phyloP scores from a whole-genome alignment of 192 early-diverging fungal species.

The Chytriomyces confervae region DNA sequence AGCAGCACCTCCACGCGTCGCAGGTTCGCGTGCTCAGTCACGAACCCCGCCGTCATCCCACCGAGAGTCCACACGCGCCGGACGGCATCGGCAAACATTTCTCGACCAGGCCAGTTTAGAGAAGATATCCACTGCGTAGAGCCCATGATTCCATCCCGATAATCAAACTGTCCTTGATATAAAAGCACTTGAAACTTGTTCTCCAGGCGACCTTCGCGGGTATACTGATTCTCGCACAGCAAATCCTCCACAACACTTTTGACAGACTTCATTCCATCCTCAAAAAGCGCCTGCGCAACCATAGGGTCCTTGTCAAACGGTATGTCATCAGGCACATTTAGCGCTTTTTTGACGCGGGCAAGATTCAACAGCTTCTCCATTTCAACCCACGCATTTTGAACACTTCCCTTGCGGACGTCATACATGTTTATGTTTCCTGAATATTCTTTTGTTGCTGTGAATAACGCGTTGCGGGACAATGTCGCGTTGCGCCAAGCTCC shows the following conservation, averaged over 20 bases:
- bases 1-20: conserved; percentile 63
- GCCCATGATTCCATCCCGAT: conserved; percentile 74
- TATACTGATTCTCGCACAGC: conserved; percentile 35
- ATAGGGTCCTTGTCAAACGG: conserved; percentile 57
- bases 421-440: conserved; percentile 80
- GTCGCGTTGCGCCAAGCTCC: conserved; percentile 60
- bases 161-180: conserved; percentile 85
- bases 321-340: conserved; percentile 63
- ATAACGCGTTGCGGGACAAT: conserved; percentile 57
- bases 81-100: conserved; percentile 50
- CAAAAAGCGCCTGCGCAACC: conserved; percentile 55
- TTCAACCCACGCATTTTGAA: conserved; percentile 65
- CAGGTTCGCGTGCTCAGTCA: conserved; percentile 59
- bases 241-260: conserved; percentile 61
- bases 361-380: conserved; percentile 69
- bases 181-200: conserved; percentile 58
- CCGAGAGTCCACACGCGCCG: conserved; percentile 45
- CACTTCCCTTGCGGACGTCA: conserved; percentile 71
- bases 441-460: conserved; percentile 68
- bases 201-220: neutral
- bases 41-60: conserved; percentile 61
- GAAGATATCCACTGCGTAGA: conserved; percentile 74
- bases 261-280: conserved; percentile 72
- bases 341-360: conserved; percentile 54
- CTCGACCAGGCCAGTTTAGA: conserved; percentile 58